A percentile compares a stretch with the other conserved stretches of the same genome.
These are phyloP conservation scores for Pistacia vera DNA, from an alignment of 345 rosid species.

Conservation along the genomic window DNA sequence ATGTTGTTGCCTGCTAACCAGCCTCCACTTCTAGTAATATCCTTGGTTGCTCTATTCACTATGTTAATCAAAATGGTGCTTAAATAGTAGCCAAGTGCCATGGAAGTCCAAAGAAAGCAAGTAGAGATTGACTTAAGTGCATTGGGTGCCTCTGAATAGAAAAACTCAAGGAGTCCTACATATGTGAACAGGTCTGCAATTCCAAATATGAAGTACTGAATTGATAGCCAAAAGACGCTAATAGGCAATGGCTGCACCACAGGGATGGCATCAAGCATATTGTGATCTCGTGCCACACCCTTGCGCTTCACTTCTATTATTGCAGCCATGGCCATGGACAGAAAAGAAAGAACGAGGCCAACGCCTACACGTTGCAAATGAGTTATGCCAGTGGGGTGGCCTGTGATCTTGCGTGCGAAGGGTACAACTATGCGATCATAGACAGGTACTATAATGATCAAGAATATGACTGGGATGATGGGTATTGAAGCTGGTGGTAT, in stretches of 20 bases:
- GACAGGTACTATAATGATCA: slow-evolving; percentile 42
- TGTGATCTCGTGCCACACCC: slow-evolving; percentile 43
- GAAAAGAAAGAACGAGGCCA: slow-evolving; percentile 45
- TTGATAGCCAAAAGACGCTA: slow-evolving; percentile 52
- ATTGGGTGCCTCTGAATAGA: slow-evolving; percentile 61
- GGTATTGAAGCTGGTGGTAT: slow-evolving; percentile 63
- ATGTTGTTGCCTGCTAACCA: slow-evolving; percentile 68
- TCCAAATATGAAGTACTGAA: slow-evolving; percentile 63
- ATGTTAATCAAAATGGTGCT: slow-evolving; percentile 50
- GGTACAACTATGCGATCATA: slow-evolving; percentile 54
- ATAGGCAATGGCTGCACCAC: slow-evolving; percentile 48
- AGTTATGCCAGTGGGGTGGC: slow-evolving; percentile 47
- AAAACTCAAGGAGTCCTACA: slow-evolving; percentile 58
- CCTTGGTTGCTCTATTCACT: slow-evolving; percentile 40
- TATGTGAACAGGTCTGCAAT: slow-evolving; percentile 58
- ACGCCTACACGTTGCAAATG: slow-evolving; percentile 64
- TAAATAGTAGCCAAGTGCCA: slow-evolving; percentile 54
- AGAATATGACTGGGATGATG: slow-evolving; percentile 43
- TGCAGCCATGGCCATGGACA: slow-evolving; percentile 54
- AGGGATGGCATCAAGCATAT: slow-evolving; percentile 52
- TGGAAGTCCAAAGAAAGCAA: slow-evolving; percentile 60
- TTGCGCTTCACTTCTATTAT: slow-evolving; percentile 53
- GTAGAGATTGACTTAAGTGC: slow-evolving; percentile 45
- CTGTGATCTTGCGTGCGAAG: slow-evolving; percentile 44
- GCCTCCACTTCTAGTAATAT: slow-evolving; percentile 33